phyloP scores from a whole-genome alignment of 2,329 filamentous ascomycete genomes.

The Beauveria varroae region DNA sequence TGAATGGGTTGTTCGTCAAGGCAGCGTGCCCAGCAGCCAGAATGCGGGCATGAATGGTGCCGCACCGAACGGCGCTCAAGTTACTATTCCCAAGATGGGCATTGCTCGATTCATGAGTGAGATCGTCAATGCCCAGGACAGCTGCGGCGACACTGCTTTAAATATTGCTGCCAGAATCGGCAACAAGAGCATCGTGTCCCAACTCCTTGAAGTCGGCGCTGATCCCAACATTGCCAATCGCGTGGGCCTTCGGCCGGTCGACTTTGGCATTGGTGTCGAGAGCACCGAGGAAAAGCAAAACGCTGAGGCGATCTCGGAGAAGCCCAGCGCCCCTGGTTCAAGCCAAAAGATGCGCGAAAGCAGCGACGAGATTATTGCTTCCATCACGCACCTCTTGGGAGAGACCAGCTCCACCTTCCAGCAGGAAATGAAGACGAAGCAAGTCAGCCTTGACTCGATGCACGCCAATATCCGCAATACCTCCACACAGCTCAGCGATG shows the following conservation, averaged over 20 bases:
- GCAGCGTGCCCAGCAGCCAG: conserved; percentile 53
- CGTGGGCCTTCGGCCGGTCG: conserved; percentile 79
- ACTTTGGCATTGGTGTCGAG: conserved; percentile 84
- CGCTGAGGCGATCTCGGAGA: conserved; percentile 32
- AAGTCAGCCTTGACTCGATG: conserved; percentile 72
- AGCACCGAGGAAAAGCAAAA: conserved; percentile 36
- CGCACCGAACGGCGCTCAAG: conserved; percentile 32
- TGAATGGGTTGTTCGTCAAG: conserved; percentile 88
- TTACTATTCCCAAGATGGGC: conserved; percentile 59
- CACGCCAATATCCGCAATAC: conserved; percentile 75
- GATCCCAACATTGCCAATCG: conserved; percentile 89
- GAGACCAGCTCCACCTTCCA: conserved; percentile 75
- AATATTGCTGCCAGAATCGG: conserved; percentile 91
- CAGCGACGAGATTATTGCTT: conserved; percentile 70
- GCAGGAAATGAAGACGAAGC: conserved; percentile 73
- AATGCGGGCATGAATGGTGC: conserved; percentile 25
- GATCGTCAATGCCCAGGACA: conserved; percentile 93
- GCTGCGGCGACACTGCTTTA: conserved; percentile 87
- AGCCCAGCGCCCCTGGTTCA: conserved; percentile 35
- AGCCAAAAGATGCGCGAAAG: conserved; percentile 59
- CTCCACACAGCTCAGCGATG: conserved; percentile 69
- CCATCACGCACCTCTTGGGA: conserved; percentile 75
- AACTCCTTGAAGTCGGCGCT: conserved; percentile 88
- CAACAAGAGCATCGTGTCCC: conserved; percentile 92
- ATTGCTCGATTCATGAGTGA: conserved; percentile 92